These are phyloP conservation scores for Porphyrellus sp. DNA, from an alignment of 1,284 basidiomycete species.

Conservation along the genomic window DNA sequence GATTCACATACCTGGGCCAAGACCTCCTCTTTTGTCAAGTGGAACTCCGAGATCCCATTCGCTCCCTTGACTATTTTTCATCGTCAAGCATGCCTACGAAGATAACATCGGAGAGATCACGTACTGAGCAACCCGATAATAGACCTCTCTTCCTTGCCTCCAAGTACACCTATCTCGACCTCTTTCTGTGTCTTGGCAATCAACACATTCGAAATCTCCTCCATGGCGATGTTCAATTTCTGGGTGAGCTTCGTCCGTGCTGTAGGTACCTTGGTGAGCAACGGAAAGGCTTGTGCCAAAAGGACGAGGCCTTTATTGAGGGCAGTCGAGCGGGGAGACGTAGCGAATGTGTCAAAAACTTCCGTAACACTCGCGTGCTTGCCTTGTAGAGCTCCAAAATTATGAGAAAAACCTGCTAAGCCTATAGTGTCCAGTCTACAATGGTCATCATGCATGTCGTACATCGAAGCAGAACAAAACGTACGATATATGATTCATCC, in stretches of 20 bases:
- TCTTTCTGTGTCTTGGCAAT: slow-evolving; percentile 43
- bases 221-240: slow-evolving; percentile 40
- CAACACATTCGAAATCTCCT: slow-evolving; percentile 45
- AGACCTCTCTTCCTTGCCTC: slow-evolving; percentile 43
- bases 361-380: slow-evolving; percentile 27
- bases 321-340: neutral
- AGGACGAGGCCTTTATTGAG: neutral
- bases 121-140: slow-evolving; percentile 39
- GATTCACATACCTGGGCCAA: slow-evolving; percentile 45
- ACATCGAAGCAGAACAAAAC: slow-evolving; percentile 7
- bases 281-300: slow-evolving; percentile 14
- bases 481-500: slow-evolving; percentile 51
- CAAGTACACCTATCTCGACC: slow-evolving; percentile 32
- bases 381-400: slow-evolving; percentile 34
- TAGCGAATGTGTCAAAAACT: neutral
- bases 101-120: neutral
- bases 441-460: slow-evolving; percentile 29
- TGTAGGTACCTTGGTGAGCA: neutral
- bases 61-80: slow-evolving; percentile 35
- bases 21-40: slow-evolving; percentile 65
- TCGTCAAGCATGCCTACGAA: neutral
- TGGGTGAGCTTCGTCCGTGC: slow-evolving; percentile 21
- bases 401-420: slow-evolving; percentile 52
- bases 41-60: slow-evolving; percentile 37
- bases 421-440: slow-evolving; percentile 27